Evolutionary conservation across 2,329 filamentous ascomycete genomes (phyloP).

Genomic region (Fusarium sp.): DNA sequence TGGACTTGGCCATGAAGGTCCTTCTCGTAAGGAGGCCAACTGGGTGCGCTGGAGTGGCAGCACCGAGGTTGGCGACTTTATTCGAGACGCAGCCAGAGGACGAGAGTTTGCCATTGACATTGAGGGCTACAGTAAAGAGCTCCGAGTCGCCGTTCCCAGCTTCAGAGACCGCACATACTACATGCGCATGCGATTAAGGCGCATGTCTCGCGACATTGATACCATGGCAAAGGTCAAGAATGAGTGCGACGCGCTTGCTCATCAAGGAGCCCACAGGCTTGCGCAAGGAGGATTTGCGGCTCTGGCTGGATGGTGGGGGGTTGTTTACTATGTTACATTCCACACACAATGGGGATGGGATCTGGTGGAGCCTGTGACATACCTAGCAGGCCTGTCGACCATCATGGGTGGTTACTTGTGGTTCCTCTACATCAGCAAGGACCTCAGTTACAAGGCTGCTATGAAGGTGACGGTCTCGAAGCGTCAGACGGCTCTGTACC

Average conservation of each 20-base stretch:
- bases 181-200: slow-evolving; percentile 79
- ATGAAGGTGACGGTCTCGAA: slow-evolving; percentile 87
- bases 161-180: slow-evolving; percentile 94
- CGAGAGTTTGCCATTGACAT: slow-evolving; percentile 88
- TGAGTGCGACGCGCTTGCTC: slow-evolving; percentile 82
- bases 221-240: slow-evolving; percentile 78
- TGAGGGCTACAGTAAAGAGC: slow-evolving; percentile 72
- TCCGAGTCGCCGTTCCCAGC: slow-evolving; percentile 83
- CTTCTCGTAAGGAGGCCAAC: slow-evolving; percentile 53
- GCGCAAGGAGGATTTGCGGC: slow-evolving; percentile 82
- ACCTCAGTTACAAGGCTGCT: slow-evolving; percentile 86
- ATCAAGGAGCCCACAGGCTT: slow-evolving; percentile 79
- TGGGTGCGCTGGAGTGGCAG: slow-evolving; percentile 91
- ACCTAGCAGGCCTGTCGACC: slow-evolving; percentile 85
- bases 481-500: slow-evolving; percentile 81
- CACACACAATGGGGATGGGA: slow-evolving; percentile 88
- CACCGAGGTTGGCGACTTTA: slow-evolving; percentile 94
- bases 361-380: slow-evolving; percentile 89
- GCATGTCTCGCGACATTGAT: slow-evolving; percentile 75
- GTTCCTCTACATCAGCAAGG: slow-evolving; percentile 93
- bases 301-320: slow-evolving; percentile 81
- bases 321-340: slow-evolving; percentile 79
- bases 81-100: slow-evolving; percentile 85
- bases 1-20: slow-evolving; percentile 73
- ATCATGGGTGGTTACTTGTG: slow-evolving; percentile 92